These are phyloP conservation scores for Steccherinum ochraceum DNA, from an alignment of 768 basidiomycete species.

Conservation along the genomic window DNA sequence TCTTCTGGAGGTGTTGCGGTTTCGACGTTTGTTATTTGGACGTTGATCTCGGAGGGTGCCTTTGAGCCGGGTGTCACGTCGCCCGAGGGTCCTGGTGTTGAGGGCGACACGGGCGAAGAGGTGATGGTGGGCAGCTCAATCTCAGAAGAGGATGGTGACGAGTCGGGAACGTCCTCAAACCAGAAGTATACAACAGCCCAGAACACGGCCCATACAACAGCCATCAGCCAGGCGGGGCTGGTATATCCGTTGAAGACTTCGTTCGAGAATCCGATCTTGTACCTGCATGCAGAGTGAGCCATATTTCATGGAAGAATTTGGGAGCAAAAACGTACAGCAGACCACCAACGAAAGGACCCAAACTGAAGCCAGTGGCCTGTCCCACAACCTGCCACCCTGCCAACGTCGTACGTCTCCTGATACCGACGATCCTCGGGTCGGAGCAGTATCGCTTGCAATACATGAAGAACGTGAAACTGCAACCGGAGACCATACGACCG, in stretches of 20 bases:
- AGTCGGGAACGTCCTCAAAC: constrained; percentile 27
- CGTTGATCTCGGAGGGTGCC: neutral
- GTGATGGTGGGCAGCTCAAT: constrained; percentile 1
- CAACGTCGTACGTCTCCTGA: constrained; percentile 55
- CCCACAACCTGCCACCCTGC: constrained; percentile 59
- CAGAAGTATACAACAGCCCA: constrained; percentile 31
- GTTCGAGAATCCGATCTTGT: constrained; percentile 52
- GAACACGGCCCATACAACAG: constrained; percentile 45
- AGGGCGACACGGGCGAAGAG: neutral
- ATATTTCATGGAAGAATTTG: no score
- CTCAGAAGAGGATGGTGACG: neutral
- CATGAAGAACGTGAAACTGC: constrained; percentile 61
- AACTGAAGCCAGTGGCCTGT: constrained; percentile 54
- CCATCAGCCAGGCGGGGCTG: constrained; percentile 63
- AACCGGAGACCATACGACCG: constrained; percentile 57
- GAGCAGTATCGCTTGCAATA: constrained; percentile 64
- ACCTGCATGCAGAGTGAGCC: constrained; percentile 8
- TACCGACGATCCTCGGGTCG: constrained; percentile 61
- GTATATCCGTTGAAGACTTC: constrained; percentile 61
- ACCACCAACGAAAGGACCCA: constrained; percentile 61
- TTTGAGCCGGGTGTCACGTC: neutral
- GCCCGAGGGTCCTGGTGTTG: neutral
- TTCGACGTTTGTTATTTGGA: constrained; percentile 7
- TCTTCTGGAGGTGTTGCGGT: neutral
- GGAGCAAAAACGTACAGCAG: constrained; percentile 30